Evolutionary conservation across 305 asterid genomes (phyloP), one percentile per base, ranked within the genome.

Genomic region (Fraxinus sp.): DNA sequence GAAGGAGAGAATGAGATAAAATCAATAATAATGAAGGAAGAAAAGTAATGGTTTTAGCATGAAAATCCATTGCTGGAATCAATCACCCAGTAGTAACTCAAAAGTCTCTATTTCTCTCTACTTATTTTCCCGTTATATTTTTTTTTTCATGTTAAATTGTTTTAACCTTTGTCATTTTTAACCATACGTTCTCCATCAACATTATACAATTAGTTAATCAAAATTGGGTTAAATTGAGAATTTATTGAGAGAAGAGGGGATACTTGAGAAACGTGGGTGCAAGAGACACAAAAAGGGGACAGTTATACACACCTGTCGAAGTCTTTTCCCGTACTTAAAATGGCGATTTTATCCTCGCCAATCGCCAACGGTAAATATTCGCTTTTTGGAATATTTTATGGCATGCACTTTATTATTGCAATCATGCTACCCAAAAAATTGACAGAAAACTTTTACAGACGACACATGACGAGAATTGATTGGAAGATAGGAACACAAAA

Each of bases 11-110:
- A 86, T 57, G 83, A 78, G 83, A 81, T 77, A 64, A 72, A 75
- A 77, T 71, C 43, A 82, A 66, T 79, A 36, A 84, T 85, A 81
- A 87, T 83, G 89, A 80, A 81, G 87, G 81, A 80, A 64, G 85
- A 88, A 89, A 90, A 85, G 88, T 85, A 75, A 76, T 82, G 85
- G 87, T 79, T 83, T 84, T 84, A 84, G 92, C 92, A 90, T 89
- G 90, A 89, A 88, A 89, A 78, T 88, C 90, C 93, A 86, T 91
- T 83, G 94, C 93, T 24, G 73, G 28, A 55, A 55, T 55, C 24
- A 64, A 24, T 64, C 33, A 24, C 73, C 73, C 35, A 46, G 57
- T 46, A 86, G 83, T 43, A 70, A 73, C 82, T 84, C 49, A 55
- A 16, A 55, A n/a, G 24, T 55, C 64, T 55, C 64, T 16, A 16